Evolutionary conservation across 2,329 filamentous ascomycete genomes (phyloP).

Genomic region (Botrytis medusae): DNA sequence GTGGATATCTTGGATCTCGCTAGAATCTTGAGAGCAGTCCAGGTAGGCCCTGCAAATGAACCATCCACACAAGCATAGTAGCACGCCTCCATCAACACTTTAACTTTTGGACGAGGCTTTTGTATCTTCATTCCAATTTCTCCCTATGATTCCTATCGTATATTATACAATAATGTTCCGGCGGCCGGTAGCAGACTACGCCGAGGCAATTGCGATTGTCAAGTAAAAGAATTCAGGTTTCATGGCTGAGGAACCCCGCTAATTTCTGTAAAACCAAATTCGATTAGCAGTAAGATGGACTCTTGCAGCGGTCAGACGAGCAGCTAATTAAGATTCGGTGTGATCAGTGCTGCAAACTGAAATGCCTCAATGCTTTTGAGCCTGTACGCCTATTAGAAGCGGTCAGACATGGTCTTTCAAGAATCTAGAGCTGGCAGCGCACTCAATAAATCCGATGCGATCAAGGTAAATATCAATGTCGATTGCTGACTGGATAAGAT

Average conservation of each 20-base stretch:
- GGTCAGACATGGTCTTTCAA: not conserved
- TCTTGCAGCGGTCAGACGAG: conserved; percentile 8
- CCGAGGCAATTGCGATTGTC: not conserved
- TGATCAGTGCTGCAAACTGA: not conserved
- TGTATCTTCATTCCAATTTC: not conserved
- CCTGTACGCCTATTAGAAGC: not conserved
- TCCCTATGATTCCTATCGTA: not conserved
- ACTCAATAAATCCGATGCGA: not conserved
- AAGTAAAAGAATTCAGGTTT: not conserved
- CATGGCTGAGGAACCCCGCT: not conserved
- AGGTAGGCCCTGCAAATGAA: conserved; percentile 10
- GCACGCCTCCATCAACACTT: conserved; percentile 2
- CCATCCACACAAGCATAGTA: not conserved
- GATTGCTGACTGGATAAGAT: not conserved
- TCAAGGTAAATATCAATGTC: not conserved
- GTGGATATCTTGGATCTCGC: not conserved
- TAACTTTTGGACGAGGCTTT: conserved; percentile 10
- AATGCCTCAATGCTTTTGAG: not conserved
- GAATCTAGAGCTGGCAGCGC: not conserved
- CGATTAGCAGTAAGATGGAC: not conserved
- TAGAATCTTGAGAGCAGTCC: conserved; percentile 11
- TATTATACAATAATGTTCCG: not conserved
- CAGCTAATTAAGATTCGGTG: not conserved
- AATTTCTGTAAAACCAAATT: not conserved
- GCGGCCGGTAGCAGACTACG: not conserved